Base-by-base conservation (phyloP, 345 rosid genomes). In the Rubroshorea leprosula region DNA sequence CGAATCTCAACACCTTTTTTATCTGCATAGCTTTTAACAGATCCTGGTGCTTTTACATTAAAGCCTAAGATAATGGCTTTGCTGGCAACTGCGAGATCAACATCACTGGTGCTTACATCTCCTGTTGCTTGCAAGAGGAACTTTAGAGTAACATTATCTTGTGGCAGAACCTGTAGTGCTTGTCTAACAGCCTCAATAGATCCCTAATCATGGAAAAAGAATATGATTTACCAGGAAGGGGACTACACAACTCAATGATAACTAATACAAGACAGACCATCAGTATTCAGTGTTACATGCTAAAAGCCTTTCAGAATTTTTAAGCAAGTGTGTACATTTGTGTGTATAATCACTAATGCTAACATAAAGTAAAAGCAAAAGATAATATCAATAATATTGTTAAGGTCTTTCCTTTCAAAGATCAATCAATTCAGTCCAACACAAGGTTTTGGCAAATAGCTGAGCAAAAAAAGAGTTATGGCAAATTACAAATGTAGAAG, bases 101-200 rank as follows among this genome's bases (percentile, higher is more conserved):
- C 83, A 61, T 93, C 96, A 55, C 99, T 89, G 51, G 80, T 46
- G 78, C 79, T 93, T 48, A 93, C 74, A 76, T 93, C 96, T 63
- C 99, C 99, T 5, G 94, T 75, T 27, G 97, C 97, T 77, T 89
- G 82, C 75, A 86, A 72, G 60, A 93, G 82, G 74, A 89, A 93
- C 73, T 89, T 93, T 80, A 89, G 75, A 22, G 91, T 84, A 44
- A 93, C 91, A 58, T 86, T 93, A 64, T 76, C 87, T 74, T 83
- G 97, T 48, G 99, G 99, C 19, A 93, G 96, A 55, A 78, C 89
- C 70, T 79, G 96, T 58, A 93, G 65, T 39, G 99, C 99, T 79
- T 87, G 96, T 73, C 87, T 86, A 49, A 87, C 80, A 49, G 99
- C 99, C 75, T 87, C 99, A 57, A 89, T 83, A 59, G 99, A 93